Evolutionary conservation across 306 rosid genomes (phyloP).

Genomic region (Aeschynomene evenia): DNA sequence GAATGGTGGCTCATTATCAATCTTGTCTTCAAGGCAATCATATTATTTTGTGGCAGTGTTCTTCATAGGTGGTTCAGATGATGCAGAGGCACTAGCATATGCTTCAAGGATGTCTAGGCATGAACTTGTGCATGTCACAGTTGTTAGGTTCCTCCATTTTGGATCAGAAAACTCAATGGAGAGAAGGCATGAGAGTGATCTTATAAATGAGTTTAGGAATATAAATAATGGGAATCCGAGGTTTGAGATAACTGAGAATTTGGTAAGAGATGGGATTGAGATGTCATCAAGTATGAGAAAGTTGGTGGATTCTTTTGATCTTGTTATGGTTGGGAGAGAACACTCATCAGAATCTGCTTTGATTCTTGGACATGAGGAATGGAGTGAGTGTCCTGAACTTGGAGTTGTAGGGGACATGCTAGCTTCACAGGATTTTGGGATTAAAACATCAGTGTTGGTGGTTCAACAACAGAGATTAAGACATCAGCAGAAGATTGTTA

Average conservation of each 20-base stretch:
- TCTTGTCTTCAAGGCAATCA: conserved; percentile 11
- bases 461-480: conserved; percentile 61
- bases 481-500: conserved; percentile 31
- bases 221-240: conserved; percentile 40
- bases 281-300: conserved; percentile 37
- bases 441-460: conserved; percentile 53
- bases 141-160: conserved; percentile 55
- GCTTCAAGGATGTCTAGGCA: conserved; percentile 58
- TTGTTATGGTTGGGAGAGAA: conserved; percentile 55
- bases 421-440: conserved; percentile 46
- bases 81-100: conserved; percentile 65
- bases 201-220: conserved; percentile 51
- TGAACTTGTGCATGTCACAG: conserved; percentile 44
- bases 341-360: conserved; percentile 40
- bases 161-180: conserved; percentile 55
- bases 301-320: conserved; percentile 58
- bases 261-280: conserved; percentile 59
- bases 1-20: conserved; percentile 26
- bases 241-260: conserved; percentile 58
- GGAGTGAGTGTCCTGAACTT: conserved; percentile 68
- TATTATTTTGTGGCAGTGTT: conserved; percentile 50
- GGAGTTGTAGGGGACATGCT: conserved; percentile 71
- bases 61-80: conserved; percentile 70
- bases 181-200: conserved; percentile 49
- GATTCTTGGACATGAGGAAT: conserved; percentile 47